A percentile compares a stretch with the other conserved stretches of the same genome.
These are phyloP conservation scores for Trametes elegans DNA, from an alignment of 768 basidiomycete species.

Conservation along the genomic window DNA sequence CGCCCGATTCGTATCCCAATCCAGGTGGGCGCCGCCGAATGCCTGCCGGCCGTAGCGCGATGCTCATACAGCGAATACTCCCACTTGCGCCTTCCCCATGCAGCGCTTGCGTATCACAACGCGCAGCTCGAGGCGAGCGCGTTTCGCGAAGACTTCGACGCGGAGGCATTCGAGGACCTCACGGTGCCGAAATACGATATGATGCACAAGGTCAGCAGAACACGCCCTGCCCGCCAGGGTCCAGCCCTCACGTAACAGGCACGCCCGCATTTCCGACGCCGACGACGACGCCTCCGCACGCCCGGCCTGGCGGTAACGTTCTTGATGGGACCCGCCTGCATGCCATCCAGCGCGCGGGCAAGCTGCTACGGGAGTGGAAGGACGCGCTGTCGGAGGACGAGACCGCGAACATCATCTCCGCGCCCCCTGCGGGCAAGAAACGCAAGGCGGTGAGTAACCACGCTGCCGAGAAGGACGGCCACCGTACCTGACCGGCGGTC, in stretches of 20 bases:
- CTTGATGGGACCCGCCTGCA: not conserved
- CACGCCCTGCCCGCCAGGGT: not conserved
- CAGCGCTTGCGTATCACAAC: constrained; percentile 86
- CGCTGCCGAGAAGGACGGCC: not conserved
- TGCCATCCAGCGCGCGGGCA: constrained; percentile 57
- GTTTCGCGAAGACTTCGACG: constrained; percentile 86
- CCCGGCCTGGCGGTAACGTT: constrained; percentile 5
- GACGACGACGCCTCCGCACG: not conserved
- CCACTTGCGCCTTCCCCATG: not conserved
- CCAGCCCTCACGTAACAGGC: constrained; percentile 15
- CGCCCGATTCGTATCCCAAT: constrained; percentile 88
- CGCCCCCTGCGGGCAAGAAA: constrained; percentile 51
- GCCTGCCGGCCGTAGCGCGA: not conserved
- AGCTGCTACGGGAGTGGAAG: constrained; percentile 72
- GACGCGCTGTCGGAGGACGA: constrained; percentile 57
- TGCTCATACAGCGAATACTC: not conserved
- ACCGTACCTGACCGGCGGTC: constrained; percentile 12
- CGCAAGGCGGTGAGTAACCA: constrained; percentile 63
- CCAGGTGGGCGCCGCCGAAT: constrained; percentile 59
- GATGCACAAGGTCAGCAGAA: constrained; percentile 69
- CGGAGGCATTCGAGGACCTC: constrained; percentile 74
- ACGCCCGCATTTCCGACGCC: constrained; percentile 9
- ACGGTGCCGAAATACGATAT: constrained; percentile 73
- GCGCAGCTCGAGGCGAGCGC: constrained; percentile 89
- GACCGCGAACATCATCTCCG: constrained; percentile 50